phyloP scores from a whole-genome alignment of 495 filamentous ascomycete species.

The Xylaria venustula region DNA sequence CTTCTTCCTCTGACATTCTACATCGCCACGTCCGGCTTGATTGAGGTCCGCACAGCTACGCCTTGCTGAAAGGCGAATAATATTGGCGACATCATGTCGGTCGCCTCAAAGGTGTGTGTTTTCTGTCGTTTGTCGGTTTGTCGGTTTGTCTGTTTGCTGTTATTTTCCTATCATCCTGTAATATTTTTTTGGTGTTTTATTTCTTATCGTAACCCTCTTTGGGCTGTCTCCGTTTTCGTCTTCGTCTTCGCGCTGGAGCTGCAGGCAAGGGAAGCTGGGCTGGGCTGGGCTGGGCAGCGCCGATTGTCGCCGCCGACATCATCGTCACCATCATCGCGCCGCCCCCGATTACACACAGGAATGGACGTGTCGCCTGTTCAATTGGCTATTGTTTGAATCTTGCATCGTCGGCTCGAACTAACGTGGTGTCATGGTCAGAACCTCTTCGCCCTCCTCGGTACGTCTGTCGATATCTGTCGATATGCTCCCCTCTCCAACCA shows the following conservation, averaged over 20 bases:
- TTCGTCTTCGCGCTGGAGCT: no score
- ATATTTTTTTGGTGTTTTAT: no score
- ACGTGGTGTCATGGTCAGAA: conserved; percentile 54
- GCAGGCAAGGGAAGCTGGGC: no score
- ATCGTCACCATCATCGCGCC: neutral
- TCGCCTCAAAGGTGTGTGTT: conserved; percentile 58
- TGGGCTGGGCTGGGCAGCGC: neutral
- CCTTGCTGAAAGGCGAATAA: conserved; percentile 49
- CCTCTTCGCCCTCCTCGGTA: conserved; percentile 87
- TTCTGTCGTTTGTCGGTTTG: neutral
- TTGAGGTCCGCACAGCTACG: conserved; percentile 34
- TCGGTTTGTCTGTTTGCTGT: no score
- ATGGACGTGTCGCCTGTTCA: neutral
- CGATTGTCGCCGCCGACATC: neutral
- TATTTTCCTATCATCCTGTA: no score
- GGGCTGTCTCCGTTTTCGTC: no score
- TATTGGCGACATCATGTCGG: conserved; percentile 58
- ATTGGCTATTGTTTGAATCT: conserved; percentile 2
- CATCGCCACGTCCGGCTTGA: conserved; percentile 27
- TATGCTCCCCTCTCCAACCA: no score
- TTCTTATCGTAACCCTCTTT: no score
- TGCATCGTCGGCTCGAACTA: conserved; percentile 24
- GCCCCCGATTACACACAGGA: neutral
- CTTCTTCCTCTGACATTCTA: conserved; percentile 24
- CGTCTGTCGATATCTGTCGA: conserved; percentile 20